Percentiles rank a stretch among this genome's conserved stretches.
Conservation (phyloP, 805 yeast genomes). For the Spathaspora passalidarum region DNA sequence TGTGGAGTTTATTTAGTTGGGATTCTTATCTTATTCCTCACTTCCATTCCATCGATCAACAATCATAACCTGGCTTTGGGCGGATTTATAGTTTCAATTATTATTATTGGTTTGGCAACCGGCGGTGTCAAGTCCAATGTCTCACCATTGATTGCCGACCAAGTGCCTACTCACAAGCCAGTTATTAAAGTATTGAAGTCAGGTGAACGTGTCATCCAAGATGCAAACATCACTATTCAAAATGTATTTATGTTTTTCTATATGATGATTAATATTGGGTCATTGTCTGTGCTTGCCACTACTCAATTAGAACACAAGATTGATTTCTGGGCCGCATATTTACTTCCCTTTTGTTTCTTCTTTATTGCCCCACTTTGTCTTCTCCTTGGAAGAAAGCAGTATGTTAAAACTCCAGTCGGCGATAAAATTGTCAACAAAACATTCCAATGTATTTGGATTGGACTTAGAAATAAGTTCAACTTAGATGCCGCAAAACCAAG, state of each 20-base stretch:
- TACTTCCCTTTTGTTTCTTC: constrained; percentile 63
- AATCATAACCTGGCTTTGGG: constrained; percentile 51
- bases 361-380: constrained; percentile 48
- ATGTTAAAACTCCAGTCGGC: constrained; percentile 56
- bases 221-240: constrained; percentile 68
- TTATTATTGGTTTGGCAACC: constrained; percentile 68
- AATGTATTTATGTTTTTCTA: constrained; percentile 73
- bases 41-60: constrained; percentile 62
- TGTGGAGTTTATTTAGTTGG: constrained; percentile 60
- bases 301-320: constrained; percentile 62
- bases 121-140: constrained; percentile 79
- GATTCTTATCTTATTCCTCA: constrained; percentile 58
- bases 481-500: constrained; percentile 58
- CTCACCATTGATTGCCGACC: constrained; percentile 70
- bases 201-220: constrained; percentile 42
- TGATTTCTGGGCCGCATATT: constrained; percentile 72
- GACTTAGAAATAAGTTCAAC: constrained; percentile 45
- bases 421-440: constrained; percentile 57
- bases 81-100: constrained; percentile 55
- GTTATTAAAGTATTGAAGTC: constrained; percentile 31
- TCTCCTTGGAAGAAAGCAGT: constrained; percentile 48
- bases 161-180: constrained; percentile 39
- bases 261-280: constrained; percentile 70
- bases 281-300: constrained; percentile 73
- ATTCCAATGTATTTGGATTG: constrained; percentile 40